phyloP scores from a whole-genome alignment of 1,284 basidiomycete genomes.

The Agaricales sp. region DNA sequence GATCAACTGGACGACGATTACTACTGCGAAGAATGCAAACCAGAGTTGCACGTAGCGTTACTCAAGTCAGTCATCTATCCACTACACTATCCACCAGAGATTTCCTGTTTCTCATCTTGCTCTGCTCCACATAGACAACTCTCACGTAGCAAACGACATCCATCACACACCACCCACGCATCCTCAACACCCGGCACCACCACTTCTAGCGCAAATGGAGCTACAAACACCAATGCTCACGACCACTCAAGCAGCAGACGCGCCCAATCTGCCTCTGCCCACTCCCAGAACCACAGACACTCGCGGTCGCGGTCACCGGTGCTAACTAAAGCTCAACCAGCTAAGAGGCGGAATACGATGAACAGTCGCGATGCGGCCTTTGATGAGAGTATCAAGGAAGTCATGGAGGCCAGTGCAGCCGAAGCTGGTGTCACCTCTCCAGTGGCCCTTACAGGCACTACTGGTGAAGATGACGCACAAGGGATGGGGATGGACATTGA shows the following conservation, averaged over 20 bases:
- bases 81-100: neutral
- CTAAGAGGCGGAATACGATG: conserved; percentile 92
- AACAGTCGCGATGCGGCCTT: conserved; percentile 94
- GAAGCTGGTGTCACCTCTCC: conserved; percentile 44
- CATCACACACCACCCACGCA: conserved; percentile 35
- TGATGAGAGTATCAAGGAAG: conserved; percentile 73
- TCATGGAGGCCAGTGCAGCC: conserved; percentile 62
- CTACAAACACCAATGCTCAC: neutral
- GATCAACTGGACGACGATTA: conserved; percentile 77
- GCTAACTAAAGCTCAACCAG: conserved; percentile 44
- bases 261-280: conserved; percentile 33
- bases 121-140: conserved; percentile 36
- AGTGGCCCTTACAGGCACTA: conserved; percentile 17
- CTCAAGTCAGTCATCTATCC: conserved; percentile 45
- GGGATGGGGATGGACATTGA: conserved; percentile 8
- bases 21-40: conserved; percentile 90
- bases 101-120: conserved; percentile 7
- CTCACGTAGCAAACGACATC: conserved; percentile 50
- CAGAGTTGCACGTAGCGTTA: conserved; percentile 75
- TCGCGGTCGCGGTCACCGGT: conserved; percentile 72
- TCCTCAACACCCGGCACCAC: neutral
- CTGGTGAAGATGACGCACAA: neutral
- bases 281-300: conserved; percentile 35
- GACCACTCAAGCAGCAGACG: no score
- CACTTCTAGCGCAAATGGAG: neutral